Evolutionary conservation across 1,284 basidiomycete genomes (phyloP).

Genomic region (Cerrena zonata): DNA sequence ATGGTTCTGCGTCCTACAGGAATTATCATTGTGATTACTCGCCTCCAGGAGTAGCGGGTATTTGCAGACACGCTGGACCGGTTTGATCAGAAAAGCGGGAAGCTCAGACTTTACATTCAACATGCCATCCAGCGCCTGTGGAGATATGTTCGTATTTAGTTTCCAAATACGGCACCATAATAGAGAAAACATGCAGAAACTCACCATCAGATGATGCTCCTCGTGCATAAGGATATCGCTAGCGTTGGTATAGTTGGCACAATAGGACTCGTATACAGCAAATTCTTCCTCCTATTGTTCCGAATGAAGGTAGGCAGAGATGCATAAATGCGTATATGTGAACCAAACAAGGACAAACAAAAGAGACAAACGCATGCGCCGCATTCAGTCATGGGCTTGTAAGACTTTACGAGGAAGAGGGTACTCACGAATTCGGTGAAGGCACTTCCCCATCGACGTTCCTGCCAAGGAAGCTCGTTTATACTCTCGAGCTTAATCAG

Average conservation of each 20-base stretch:
- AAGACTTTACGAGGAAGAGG: slow-evolving; percentile 22
- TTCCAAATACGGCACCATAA: slow-evolving; percentile 24
- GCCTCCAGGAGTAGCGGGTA: slow-evolving; percentile 66
- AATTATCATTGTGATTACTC: slow-evolving; percentile 19
- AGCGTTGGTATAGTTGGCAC: slow-evolving; percentile 89
- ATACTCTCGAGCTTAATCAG: slow-evolving; percentile 89
- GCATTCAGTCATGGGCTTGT: slow-evolving; percentile 26
- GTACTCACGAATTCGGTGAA: slow-evolving; percentile 75
- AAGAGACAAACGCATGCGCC: slow-evolving; percentile 34
- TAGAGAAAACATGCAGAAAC: slow-evolving; percentile 30
- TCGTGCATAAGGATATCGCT: slow-evolving; percentile 82
- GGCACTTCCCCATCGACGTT: slow-evolving; percentile 83
- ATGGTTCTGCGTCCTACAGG: too few species aligned
- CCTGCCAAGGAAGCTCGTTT: slow-evolving; percentile 76
- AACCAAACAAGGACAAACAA: slow-evolving; percentile 28
- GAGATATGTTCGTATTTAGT: slow-evolving; percentile 34
- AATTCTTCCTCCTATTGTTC: slow-evolving; percentile 84
- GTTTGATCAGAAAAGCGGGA: slow-evolving; percentile 80
- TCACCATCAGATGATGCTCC: slow-evolving; percentile 76
- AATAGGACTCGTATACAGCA: slow-evolving; percentile 93
- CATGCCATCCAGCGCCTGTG: slow-evolving; percentile 66
- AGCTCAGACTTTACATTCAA: slow-evolving; percentile 84
- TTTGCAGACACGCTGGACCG: slow-evolving; percentile 75
- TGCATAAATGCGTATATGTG: slow-evolving; percentile 22
- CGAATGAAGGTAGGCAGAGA: slow-evolving; percentile 25